Evolutionary conservation across 2,329 filamentous ascomycete genomes (phyloP).

Genomic region (Helotiales sp.): DNA sequence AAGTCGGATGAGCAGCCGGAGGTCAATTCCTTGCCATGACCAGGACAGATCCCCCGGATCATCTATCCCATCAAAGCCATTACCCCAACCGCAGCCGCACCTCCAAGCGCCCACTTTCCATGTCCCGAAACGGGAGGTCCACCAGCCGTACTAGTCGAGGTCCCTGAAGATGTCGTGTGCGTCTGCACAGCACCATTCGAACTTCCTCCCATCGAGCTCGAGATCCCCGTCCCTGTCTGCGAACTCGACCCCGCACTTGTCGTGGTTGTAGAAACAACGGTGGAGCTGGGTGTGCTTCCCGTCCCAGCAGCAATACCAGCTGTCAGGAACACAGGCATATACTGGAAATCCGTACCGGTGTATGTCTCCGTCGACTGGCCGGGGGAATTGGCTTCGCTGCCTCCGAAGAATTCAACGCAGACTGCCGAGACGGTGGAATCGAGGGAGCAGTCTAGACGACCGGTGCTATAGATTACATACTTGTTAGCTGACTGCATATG

Average conservation of each 20-base stretch:
- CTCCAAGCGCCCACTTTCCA: slow-evolving; percentile 26
- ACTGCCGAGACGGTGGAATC: slow-evolving; percentile 31
- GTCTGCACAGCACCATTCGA: slow-evolving; percentile 9
- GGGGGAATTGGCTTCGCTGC: slow-evolving; percentile 31
- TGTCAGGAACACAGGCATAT: slow-evolving; percentile 29
- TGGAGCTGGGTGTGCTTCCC: slow-evolving; percentile 9
- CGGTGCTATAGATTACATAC: slow-evolving; percentile 20
- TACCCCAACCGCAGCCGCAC: slow-evolving; percentile 27
- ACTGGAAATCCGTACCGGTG: slow-evolving; percentile 25
- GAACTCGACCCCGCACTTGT: neutral
- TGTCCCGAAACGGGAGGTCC: slow-evolving; percentile 20
- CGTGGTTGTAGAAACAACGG: slow-evolving; percentile 2
- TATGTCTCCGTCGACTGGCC: slow-evolving; percentile 29
- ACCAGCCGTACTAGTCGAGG: slow-evolving; percentile 21
- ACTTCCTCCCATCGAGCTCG: neutral
- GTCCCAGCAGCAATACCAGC: slow-evolving; percentile 17
- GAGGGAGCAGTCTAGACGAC: slow-evolving; percentile 31
- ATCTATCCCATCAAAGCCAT: slow-evolving; percentile 9
- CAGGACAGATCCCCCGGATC: neutral
- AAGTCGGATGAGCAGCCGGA: no score
- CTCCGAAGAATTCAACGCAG: slow-evolving; percentile 30
- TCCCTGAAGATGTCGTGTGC: slow-evolving; percentile 1
- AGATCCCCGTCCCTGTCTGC: slow-evolving; percentile 4
- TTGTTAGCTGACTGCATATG: neutral
- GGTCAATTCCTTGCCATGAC: no score